Evolutionary conservation across 306 rosid species (phyloP).

Genomic region (Vigna hirtella): DNA sequence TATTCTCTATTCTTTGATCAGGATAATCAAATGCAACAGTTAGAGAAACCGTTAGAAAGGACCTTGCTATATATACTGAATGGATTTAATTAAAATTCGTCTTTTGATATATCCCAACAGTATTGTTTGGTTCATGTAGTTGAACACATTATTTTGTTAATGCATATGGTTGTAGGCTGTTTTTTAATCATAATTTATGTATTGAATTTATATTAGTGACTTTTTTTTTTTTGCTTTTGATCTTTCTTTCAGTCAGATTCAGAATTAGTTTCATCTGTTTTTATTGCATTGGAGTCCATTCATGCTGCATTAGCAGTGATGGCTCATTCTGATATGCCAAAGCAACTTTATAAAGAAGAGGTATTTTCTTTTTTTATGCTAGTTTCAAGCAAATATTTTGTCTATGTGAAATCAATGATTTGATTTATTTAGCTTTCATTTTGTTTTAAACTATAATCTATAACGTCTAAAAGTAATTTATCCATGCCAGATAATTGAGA

Average conservation of each 20-base stretch:
- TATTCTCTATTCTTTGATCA: not conserved
- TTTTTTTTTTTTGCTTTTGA: conserved; percentile 11
- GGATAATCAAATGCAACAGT: not conserved
- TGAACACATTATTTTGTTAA: conserved; percentile 1
- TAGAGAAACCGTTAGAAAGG: conserved; percentile 3
- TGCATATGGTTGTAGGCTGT: not conserved
- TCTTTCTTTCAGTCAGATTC: conserved; percentile 79
- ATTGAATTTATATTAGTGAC: not conserved
- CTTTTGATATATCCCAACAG: conserved; percentile 1
- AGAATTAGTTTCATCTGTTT: conserved; percentile 71
- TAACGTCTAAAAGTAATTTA: conserved; percentile 38
- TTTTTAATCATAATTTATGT: conserved; percentile 11
- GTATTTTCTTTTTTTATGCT: conserved; percentile 45
- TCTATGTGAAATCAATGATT: conserved; percentile 19
- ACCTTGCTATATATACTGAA: not conserved
- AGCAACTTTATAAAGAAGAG: conserved; percentile 96
- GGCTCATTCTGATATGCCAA: conserved; percentile 91
- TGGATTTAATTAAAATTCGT: conserved; percentile 11
- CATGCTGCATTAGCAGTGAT: conserved; percentile 93
- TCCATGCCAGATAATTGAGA: conserved; percentile 78
- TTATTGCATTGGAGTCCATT: conserved; percentile 90
- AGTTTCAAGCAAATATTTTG: conserved; percentile 16
- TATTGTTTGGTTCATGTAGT: conserved; percentile 7
- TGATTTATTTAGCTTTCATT: conserved; percentile 32
- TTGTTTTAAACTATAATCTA: not conserved